Base-by-base conservation (phyloP, 1,284 basidiomycete genomes). In the Sanghuangporus baumii region DNA sequence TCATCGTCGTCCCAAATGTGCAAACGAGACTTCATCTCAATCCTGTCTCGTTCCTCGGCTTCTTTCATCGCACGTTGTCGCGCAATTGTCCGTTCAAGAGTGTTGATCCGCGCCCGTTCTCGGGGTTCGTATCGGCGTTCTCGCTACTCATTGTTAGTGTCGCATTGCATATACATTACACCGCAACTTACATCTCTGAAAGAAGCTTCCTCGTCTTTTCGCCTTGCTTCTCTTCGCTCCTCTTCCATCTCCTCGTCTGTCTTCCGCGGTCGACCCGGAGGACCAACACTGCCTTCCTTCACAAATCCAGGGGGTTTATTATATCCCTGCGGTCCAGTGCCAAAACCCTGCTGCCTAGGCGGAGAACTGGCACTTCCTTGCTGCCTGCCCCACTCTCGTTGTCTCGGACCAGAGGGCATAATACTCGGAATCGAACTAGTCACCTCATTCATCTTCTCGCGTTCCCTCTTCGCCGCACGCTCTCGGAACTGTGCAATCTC, bases 401-500 rank as follows among this genome's bases (percentile, higher is more conserved):
- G 77, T 69, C 90, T 89, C 2, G 89, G 89, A 5, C 88, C 88
- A 71, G 85, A 88, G 0, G 87, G 87, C 7, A 81, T 74, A 26
- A 66, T 72, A 60, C 74, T 69, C 57, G 62, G 52, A n/a, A 46
- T 16, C 16, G 46, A 34, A 18, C 18, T 60, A 48, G 43, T 64
- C 59, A 50, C 57, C 68, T 91, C 85, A 59, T 83, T 80, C 76
- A 90, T 78, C 76, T 93, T 93, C 74, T 95, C 91, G 38, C 89
- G 82, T 70, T 96, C 93, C 34, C 90, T 80, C 72, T 93, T 92
- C 12, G 91, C 93, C 0, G 93, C 89, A 16, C 89, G 84, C 74
- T 94, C 92, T 60, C 93, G 84, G 74, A 96, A 98, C 69, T 94
- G 89, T 0, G 94, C 94, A 65, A 98, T 98, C 73, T 98, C 95